These are phyloP conservation scores for Leccinum aurantiacum DNA, from an alignment of 768 basidiomycete genomes.

Conservation along the genomic window DNA sequence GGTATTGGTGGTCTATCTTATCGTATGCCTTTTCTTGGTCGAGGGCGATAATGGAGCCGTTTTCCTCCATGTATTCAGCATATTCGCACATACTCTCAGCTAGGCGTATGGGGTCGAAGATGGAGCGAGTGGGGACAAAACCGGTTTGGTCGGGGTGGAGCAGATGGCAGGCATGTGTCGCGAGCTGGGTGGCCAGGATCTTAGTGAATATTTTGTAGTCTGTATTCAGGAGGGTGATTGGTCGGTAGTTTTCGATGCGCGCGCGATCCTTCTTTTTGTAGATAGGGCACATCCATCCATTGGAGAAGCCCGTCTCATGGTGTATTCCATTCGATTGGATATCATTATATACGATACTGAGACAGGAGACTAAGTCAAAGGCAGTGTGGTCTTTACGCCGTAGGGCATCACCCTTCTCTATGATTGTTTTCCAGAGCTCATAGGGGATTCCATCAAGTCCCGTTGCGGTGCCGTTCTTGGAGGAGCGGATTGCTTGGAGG, in stretches of 20 bases:
- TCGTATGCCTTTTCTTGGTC: conserved; percentile 43
- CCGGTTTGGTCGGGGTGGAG: conserved; percentile 36
- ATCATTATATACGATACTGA: not conserved
- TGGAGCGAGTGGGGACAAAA: conserved; percentile 30
- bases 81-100: conserved; percentile 23
- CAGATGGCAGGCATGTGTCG: conserved; percentile 11
- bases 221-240: conserved; percentile 37
- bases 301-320: not conserved
- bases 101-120: conserved; percentile 35
- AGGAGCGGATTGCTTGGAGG: not conserved
- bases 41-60: conserved; percentile 30
- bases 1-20: conserved; percentile 36
- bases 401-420: no score
- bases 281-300: not conserved
- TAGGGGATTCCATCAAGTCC: not conserved
- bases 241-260: conserved; percentile 25
- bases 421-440: not conserved
- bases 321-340: not conserved
- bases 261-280: conserved; percentile 1
- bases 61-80: conserved; percentile 12
- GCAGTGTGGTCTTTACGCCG: not conserved
- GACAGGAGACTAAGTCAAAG: not conserved
- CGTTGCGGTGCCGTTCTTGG: not conserved
- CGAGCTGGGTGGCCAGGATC: conserved; percentile 19
- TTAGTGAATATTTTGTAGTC: conserved; percentile 37